These are phyloP conservation scores for Aspergillus fischeri DNA, from an alignment of 2,329 filamentous ascomycete species.

Conservation along the genomic window DNA sequence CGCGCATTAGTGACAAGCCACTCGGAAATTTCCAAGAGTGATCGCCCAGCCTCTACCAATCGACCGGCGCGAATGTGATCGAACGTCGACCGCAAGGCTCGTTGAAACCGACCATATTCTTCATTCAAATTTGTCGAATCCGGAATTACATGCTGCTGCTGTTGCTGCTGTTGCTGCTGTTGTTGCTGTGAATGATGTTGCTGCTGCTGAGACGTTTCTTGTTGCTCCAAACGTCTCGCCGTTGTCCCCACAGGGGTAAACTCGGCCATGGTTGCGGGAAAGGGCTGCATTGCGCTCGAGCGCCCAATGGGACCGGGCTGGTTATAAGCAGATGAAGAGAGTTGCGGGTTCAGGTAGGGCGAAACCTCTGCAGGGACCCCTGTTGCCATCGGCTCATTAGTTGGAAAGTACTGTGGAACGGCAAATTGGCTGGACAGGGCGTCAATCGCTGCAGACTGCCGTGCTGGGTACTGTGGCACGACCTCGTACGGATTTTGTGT, in stretches of 20 bases:
- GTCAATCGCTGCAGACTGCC: conserved; percentile 73
- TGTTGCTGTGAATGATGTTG: conserved; percentile 15
- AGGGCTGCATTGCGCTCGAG: conserved; percentile 48
- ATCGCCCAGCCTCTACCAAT: conserved; percentile 56
- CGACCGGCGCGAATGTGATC: conserved; percentile 63
- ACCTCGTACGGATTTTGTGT: conserved; percentile 67
- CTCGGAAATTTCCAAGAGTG: conserved; percentile 59
- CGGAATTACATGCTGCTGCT: conserved; percentile 22
- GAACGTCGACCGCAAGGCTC: conserved; percentile 60
- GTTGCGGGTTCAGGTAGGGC: conserved; percentile 63
- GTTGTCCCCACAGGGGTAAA: conserved; percentile 32
- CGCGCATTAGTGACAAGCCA: conserved; percentile 64
- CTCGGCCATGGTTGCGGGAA: conserved; percentile 51
- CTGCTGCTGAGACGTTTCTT: conserved; percentile 22
- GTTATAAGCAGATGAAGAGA: conserved; percentile 55
- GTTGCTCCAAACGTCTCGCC: conserved; percentile 36
- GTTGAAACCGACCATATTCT: conserved; percentile 62
- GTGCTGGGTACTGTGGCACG: conserved; percentile 68
- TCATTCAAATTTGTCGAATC: conserved; percentile 57
- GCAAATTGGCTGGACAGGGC: conserved; percentile 67
- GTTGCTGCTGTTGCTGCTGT: conserved; percentile 19
- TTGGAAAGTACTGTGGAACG: conserved; percentile 69
- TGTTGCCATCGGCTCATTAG: conserved; percentile 61
- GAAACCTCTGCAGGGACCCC: conserved; percentile 54
- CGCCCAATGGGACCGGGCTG: conserved; percentile 56